Evolutionary conservation across 805 yeast species (phyloP).

Genomic region (Lachancea thermotolerans): DNA sequence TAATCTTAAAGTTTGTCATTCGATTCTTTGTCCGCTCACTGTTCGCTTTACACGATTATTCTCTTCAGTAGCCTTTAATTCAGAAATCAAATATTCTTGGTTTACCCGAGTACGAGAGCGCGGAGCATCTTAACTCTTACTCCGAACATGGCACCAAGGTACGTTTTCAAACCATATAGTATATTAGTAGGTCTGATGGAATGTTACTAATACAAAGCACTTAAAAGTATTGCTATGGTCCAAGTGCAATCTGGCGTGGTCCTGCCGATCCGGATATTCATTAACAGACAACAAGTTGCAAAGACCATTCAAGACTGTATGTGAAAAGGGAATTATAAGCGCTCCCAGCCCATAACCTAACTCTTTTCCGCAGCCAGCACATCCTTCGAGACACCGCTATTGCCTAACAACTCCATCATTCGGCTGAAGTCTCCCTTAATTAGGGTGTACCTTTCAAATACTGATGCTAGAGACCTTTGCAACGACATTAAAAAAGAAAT

Average conservation of each 20-base stretch:
- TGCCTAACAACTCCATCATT: constrained; percentile 31
- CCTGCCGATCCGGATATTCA: constrained; percentile 24
- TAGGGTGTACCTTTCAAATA: constrained; percentile 25
- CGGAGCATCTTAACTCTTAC: neutral
- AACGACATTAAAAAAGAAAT: constrained; percentile 25
- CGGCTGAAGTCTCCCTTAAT: constrained; percentile 26
- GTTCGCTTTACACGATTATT: too few relatives aligned
- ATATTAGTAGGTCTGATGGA: neutral
- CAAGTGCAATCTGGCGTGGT: constrained; percentile 17
- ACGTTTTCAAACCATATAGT: neutral
- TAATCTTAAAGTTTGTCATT: too few relatives aligned
- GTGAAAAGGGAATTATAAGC: neutral
- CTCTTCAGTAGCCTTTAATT: too few relatives aligned
- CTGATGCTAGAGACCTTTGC: constrained; percentile 24
- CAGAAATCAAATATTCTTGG: too few relatives aligned
- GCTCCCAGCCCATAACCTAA: neutral
- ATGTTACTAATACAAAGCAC: neutral
- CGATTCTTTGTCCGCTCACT: too few relatives aligned
- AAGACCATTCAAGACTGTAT: constrained; percentile 13
- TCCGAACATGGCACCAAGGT: neutral
- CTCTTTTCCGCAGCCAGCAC: constrained; percentile 9
- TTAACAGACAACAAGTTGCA: constrained; percentile 26
- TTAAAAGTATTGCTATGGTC: constrained; percentile 20
- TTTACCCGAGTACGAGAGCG: too few relatives aligned
- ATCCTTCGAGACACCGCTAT: constrained; percentile 28